Conservation (phyloP, 352 stramenopile species). For the Pythium insidiosum region DNA sequence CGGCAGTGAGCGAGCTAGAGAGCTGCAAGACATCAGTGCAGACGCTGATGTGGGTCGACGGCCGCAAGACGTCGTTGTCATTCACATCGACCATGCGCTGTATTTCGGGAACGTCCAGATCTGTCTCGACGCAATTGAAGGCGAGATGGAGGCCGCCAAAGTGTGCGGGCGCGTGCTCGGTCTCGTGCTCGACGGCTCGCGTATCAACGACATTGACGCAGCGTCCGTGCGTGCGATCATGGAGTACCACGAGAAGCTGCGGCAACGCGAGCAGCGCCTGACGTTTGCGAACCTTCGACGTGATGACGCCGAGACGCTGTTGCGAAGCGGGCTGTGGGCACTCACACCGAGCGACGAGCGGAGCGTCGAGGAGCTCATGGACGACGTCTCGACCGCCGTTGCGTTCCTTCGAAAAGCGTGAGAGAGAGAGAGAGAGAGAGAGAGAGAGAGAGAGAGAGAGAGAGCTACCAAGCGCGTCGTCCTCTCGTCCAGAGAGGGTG, state of each 20-base stretch:
- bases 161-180: constrained; percentile 15
- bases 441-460: too few species aligned
- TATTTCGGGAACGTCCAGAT: constrained; percentile 72
- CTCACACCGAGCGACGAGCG: background rate
- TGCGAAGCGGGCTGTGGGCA: constrained; percentile 13
- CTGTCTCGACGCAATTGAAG: constrained; percentile 47
- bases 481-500: too few species aligned
- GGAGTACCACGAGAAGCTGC: constrained; percentile 17
- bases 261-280: constrained; percentile 11
- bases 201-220: constrained; percentile 22
- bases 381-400: constrained; percentile 1
- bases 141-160: constrained; percentile 24
- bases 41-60: too few species aligned
- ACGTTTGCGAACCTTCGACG: constrained; percentile 17
- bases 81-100: constrained; percentile 55
- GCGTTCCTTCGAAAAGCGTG: constrained; percentile 6
- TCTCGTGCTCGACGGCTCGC: constrained; percentile 21
- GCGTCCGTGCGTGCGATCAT: constrained; percentile 15
- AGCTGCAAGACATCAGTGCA: constrained; percentile 10
- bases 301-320: constrained; percentile 13
- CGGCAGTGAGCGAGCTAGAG: constrained; percentile 12
- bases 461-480: too few species aligned
- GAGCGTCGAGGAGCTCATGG: constrained; percentile 2
- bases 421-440: background rate
- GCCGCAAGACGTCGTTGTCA: constrained; percentile 36